Percentiles rank a stretch among this genome's conserved stretches.
phyloP scores from a whole-genome alignment of 768 basidiomycete genomes.

The Exsudoporus frostii region DNA sequence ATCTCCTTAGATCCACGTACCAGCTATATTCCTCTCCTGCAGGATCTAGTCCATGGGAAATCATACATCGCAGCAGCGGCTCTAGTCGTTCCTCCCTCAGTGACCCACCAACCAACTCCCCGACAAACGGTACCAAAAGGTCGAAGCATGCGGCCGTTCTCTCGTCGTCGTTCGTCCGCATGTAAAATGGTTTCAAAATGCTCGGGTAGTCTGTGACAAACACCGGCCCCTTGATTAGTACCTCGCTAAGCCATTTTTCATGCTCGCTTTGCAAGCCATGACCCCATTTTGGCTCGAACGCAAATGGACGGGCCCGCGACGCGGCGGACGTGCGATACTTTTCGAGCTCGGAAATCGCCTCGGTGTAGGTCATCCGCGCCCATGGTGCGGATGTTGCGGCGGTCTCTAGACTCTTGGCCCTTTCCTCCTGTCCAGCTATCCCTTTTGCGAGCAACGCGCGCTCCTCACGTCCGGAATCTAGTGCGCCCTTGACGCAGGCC shows the following conservation, averaged over 20 bases:
- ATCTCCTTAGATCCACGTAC: conserved; percentile 83
- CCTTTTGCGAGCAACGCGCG: conserved; percentile 33
- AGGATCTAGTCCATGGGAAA: conserved; percentile 41
- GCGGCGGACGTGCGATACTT: conserved; percentile 29
- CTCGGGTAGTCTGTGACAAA: conserved; percentile 92
- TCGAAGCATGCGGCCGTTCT: conserved; percentile 92
- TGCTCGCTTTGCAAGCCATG: conserved; percentile 80
- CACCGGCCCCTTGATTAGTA: conserved; percentile 65
- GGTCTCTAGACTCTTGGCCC: conserved; percentile 34
- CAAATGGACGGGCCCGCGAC: conserved; percentile 38
- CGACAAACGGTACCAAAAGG: conserved; percentile 80
- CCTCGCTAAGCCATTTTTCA: conserved; percentile 84
- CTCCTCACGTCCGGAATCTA: conserved; percentile 33
- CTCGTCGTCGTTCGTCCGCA: conserved; percentile 64
- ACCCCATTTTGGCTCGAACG: conserved; percentile 65
- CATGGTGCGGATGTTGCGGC: conserved; percentile 47
- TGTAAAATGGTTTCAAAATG: conserved; percentile 90
- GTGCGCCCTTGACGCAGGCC: conserved; percentile 43
- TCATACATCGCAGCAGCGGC: conserved; percentile 51
- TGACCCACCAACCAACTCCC: conserved; percentile 91
- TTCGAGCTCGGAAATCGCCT: conserved; percentile 63
- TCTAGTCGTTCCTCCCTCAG: conserved; percentile 75
- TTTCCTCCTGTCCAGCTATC: conserved; percentile 32
- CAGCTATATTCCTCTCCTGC: conserved; percentile 46
- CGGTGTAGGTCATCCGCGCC: conserved; percentile 73